These are phyloP conservation scores for Ustulina deusta DNA, from an alignment of 2,329 filamentous ascomycete species.

Conservation along the genomic window DNA sequence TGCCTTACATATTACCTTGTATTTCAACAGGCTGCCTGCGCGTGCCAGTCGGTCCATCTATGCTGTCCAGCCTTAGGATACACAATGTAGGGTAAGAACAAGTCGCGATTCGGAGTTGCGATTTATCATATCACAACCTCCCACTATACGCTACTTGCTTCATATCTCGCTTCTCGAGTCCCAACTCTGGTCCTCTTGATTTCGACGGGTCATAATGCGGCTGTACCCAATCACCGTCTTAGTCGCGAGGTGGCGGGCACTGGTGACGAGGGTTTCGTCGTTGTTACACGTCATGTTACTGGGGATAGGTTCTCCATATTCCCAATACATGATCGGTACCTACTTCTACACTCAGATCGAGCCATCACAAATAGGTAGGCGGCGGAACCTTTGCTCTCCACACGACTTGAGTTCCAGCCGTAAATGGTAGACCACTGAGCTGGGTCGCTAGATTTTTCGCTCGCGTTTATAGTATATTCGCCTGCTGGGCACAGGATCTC, in stretches of 20 bases:
- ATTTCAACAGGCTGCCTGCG: background rate
- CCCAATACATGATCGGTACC: slow-evolving; percentile 22
- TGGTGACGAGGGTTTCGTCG: slow-evolving; percentile 4
- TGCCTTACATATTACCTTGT: background rate
- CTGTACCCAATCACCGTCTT: slow-evolving; percentile 14
- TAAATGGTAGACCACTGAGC: slow-evolving; percentile 18
- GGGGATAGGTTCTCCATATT: slow-evolving; percentile 7
- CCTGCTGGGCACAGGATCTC: background rate
- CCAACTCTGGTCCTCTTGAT: slow-evolving; percentile 4
- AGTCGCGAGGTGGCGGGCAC: slow-evolving; percentile 2
- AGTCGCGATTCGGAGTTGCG: background rate
- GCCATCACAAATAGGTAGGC: slow-evolving; percentile 1
- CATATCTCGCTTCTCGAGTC: background rate
- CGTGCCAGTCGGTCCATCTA: background rate
- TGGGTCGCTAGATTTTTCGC: slow-evolving; percentile 1
- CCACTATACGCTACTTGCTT: background rate
- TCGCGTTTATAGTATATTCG: background rate
- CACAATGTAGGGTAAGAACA: background rate
- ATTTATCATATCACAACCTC: slow-evolving; percentile 12
- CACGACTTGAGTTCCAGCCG: slow-evolving; percentile 4
- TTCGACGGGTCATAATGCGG: slow-evolving; percentile 17
- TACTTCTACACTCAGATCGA: background rate
- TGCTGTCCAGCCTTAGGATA: background rate
- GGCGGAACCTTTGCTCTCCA: slow-evolving; percentile 17
- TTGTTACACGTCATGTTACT: slow-evolving; percentile 22